phyloP scores from a whole-genome alignment of 2,329 filamentous ascomycete genomes.

The Nigrospora oryzae region DNA sequence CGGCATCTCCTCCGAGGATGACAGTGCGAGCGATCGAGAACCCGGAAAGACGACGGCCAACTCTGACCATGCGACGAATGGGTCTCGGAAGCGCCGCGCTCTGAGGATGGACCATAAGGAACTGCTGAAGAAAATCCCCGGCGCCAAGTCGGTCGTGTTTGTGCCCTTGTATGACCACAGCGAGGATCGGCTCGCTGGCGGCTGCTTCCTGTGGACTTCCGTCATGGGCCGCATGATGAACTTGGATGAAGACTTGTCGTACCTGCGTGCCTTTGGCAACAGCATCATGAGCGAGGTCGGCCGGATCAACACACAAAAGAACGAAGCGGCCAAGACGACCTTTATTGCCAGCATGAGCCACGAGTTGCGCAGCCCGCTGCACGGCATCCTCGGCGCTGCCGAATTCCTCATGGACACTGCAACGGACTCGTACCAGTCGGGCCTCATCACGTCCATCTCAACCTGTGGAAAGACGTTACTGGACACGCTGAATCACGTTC shows the following conservation, averaged over 20 bases:
- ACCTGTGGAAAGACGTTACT: conserved; percentile 38
- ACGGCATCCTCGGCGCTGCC: conserved; percentile 45
- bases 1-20: conserved; percentile 20
- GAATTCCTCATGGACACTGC: conserved; percentile 38
- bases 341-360: conserved; percentile 54
- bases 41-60: conserved; percentile 12
- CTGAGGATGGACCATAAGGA: conserved; percentile 20
- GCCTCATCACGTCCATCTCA: conserved; percentile 34
- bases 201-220: conserved; percentile 26
- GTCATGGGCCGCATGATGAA: conserved; percentile 24
- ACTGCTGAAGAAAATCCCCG: conserved; percentile 22
- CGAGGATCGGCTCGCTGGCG: conserved; percentile 23
- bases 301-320: conserved; percentile 42
- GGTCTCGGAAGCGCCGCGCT: neutral
- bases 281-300: conserved; percentile 47
- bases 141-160: conserved; percentile 24
- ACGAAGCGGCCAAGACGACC: conserved; percentile 44
- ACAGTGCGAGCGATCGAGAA: conserved; percentile 10
- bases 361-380: conserved; percentile 46
- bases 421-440: conserved; percentile 26
- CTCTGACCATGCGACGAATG: neutral
- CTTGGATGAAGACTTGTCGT: conserved; percentile 23
- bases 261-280: conserved; percentile 30
- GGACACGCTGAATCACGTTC: conserved; percentile 40
- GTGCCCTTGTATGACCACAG: conserved; percentile 25